phyloP scores from a whole-genome alignment of 2,329 filamentous ascomycete genomes.

The Mollisiaceae sp. region DNA sequence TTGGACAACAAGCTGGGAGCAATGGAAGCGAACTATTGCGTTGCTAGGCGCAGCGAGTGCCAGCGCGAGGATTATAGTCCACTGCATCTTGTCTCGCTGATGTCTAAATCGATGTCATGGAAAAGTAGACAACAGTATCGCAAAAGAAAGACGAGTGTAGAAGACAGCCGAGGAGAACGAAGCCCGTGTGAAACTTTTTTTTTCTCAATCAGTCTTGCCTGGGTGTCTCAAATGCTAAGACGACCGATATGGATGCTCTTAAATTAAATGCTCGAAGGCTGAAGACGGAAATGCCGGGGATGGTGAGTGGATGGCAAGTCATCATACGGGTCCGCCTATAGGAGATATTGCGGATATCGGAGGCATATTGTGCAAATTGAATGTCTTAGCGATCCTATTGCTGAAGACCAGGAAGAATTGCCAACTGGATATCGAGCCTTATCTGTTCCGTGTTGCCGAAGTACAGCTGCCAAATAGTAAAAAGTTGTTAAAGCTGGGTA shows the following conservation, averaged over 20 bases:
- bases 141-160: not conserved
- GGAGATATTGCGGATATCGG: not conserved
- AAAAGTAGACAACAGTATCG: not conserved
- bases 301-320: not conserved
- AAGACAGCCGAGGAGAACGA: not conserved
- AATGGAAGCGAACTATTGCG: slow-evolving; percentile 27
- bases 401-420: too few relatives aligned
- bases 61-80: slow-evolving; percentile 14
- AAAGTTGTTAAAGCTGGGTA: not conserved
- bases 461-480: not conserved
- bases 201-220: too few relatives aligned
- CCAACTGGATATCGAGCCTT: too few relatives aligned
- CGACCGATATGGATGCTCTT: not conserved
- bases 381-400: too few relatives aligned
- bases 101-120: not conserved
- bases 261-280: not conserved
- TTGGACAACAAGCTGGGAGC: slow-evolving; percentile 27
- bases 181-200: not conserved
- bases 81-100: slow-evolving; percentile 20
- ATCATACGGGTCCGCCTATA: not conserved
- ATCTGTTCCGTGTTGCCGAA: not conserved
- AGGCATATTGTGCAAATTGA: too few relatives aligned
- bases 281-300: not conserved
- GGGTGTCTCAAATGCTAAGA: not conserved
- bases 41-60: slow-evolving; percentile 13